phyloP scores from a whole-genome alignment of 352 stramenopile genomes.

The Pelagophyceae sp. region DNA sequence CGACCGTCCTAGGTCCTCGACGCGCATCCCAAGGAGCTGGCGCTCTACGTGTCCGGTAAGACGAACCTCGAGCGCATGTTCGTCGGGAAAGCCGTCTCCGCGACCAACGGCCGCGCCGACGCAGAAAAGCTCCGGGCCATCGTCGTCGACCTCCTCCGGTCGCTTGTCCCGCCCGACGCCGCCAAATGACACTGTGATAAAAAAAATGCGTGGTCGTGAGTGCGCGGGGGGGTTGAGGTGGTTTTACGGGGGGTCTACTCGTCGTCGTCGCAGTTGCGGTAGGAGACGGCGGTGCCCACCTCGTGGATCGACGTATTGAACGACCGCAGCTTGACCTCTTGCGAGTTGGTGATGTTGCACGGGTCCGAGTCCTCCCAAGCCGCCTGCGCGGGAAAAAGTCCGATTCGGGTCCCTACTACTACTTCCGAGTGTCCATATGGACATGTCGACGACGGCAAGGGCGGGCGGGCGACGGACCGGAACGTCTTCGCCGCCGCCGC shows the following conservation, averaged over 20 bases:
- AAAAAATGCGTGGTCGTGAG: no score
- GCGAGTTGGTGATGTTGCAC: slow-evolving; percentile 90
- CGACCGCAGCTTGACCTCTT: slow-evolving; percentile 91
- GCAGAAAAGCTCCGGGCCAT: slow-evolving; percentile 14
- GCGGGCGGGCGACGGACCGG: neutral
- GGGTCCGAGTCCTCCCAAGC: slow-evolving; percentile 97
- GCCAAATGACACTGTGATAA: no score
- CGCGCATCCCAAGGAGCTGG: slow-evolving; percentile 32
- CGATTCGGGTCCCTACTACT: no score
- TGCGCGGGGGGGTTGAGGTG: no score
- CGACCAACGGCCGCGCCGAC: slow-evolving; percentile 29
- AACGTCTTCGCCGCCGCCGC: slow-evolving; percentile 58
- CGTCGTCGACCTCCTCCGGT: neutral
- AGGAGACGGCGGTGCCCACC: slow-evolving; percentile 93
- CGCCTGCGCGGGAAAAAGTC: slow-evolving; percentile 18
- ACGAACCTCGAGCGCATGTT: slow-evolving; percentile 35
- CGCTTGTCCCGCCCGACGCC: no score
- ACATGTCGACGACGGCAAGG: no score
- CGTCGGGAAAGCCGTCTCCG: slow-evolving; percentile 30
- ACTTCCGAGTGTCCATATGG: no score
- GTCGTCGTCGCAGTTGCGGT: slow-evolving; percentile 69
- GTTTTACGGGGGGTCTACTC: no score
- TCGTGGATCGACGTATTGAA: slow-evolving; percentile 98
- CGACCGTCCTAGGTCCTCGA: slow-evolving; percentile 22
- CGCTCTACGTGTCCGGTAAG: slow-evolving; percentile 30